Conservation (phyloP, 768 basidiomycete species). For the Tephrocybe rancida region DNA sequence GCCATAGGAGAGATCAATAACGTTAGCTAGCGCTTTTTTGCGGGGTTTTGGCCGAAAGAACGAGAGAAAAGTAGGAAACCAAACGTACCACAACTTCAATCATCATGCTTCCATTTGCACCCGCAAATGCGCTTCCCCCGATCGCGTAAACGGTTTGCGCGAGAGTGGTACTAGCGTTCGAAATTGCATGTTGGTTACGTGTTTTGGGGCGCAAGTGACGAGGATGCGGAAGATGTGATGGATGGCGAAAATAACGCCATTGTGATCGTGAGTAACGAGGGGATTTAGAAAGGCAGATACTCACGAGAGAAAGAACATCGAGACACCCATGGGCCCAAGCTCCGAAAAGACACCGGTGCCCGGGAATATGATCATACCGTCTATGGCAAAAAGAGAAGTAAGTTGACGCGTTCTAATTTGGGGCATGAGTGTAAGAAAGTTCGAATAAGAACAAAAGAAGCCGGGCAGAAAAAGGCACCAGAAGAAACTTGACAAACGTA, state of each 20-base stretch:
- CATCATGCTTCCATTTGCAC: slow-evolving; percentile 96
- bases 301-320: slow-evolving; percentile 91
- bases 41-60: not conserved
- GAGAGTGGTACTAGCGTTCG: slow-evolving; percentile 56
- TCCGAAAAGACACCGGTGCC: slow-evolving; percentile 76
- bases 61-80: not conserved
- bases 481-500: too few relatives aligned
- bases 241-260: not conserved
- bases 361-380: slow-evolving; percentile 97
- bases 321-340: slow-evolving; percentile 88
- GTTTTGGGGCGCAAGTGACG: too few relatives aligned
- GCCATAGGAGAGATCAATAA: not conserved
- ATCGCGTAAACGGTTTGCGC: slow-evolving; percentile 84
- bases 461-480: too few relatives aligned
- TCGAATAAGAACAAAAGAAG: too few relatives aligned
- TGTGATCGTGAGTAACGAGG: not conserved
- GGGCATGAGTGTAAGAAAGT: not conserved
- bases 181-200: not conserved
- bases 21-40: not conserved
- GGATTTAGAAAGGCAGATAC: slow-evolving; percentile 18
- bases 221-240: not conserved
- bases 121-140: slow-evolving; percentile 88
- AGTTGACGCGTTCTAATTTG: not conserved
- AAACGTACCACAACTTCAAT: slow-evolving; percentile 90
- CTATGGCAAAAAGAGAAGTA: slow-evolving; percentile 31